Percentiles rank a stretch among this genome's conserved stretches.
Evolutionary conservation across 2,329 filamentous ascomycete genomes (phyloP).

Genomic region (Colletotrichum scovillei): DNA sequence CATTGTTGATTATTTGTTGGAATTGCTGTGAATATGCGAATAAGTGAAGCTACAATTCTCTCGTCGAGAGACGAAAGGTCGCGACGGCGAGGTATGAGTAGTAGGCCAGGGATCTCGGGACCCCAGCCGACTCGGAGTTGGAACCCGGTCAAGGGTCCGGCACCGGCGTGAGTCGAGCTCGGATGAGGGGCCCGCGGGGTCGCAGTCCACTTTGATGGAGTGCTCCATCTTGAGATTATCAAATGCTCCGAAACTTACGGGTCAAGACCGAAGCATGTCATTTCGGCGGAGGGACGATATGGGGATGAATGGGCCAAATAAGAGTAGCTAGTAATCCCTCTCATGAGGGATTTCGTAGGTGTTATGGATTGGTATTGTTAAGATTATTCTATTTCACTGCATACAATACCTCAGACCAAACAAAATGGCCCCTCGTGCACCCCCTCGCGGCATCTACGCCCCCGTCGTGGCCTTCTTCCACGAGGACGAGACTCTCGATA

Average conservation of each 20-base stretch:
- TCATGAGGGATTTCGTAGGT: not conserved
- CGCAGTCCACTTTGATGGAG: conserved; percentile 10
- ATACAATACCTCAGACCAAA: not conserved
- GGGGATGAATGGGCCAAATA: not conserved
- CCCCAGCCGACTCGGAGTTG: conserved; percentile 25
- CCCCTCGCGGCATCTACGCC: conserved; percentile 53
- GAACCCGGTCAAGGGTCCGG: conserved; percentile 19
- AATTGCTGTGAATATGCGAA: not conserved
- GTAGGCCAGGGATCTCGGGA: conserved; percentile 11
- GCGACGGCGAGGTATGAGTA: not conserved
- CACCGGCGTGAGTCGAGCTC: conserved; percentile 21
- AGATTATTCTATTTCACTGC: not conserved
- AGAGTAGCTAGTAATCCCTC: conserved; percentile 1
- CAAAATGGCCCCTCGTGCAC: conserved; percentile 19
- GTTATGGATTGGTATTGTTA: no score
- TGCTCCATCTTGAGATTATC: conserved; percentile 2
- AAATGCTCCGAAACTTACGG: conserved; percentile 18
- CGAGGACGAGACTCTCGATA: conserved; percentile 56
- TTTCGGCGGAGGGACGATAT: not conserved
- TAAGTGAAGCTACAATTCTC: no score
- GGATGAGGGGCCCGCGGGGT: conserved; percentile 25
- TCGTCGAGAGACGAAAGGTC: not conserved
- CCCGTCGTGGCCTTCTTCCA: conserved; percentile 53
- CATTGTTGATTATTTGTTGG: conserved; percentile 1
- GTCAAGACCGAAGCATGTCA: not conserved